Base-by-base conservation (phyloP, 208 protist species). In the Trypanosomatidae sp. region DNA sequence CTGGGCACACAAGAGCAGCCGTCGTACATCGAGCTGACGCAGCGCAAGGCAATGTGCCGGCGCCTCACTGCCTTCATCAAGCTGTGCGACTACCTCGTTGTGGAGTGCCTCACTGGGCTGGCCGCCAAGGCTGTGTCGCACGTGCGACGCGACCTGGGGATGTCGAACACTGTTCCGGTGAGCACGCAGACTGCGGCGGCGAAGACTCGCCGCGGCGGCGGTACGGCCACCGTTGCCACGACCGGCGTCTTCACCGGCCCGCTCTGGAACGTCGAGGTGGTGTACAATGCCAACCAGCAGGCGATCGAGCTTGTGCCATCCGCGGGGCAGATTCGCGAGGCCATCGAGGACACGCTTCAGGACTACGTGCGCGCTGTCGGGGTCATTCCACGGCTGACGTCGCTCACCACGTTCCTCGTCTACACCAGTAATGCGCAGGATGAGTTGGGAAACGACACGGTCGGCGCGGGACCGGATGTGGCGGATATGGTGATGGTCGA, bases 21-120 rank as follows among this genome's bases (percentile, higher is more conserved):
- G 13, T 96, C 92, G 12, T 98, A 98, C 77, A 97, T 97, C 83
- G 95, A 98, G 75, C 82, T 95, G 74, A 95, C 93, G 25, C 91
- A 98, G 81, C 93, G 92, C 52, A 94, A 95, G 78, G 88, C 91
- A 1, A 92, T 91, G 33, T 98, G 96, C 83, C 83, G 89, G 46
- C 93, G 94, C 7, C 89, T 99, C 41, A 96, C 94, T 6, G 87
- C 91, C 69, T 99, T 98, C 79, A 98, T 99, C 67, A 85, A 89
- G 55, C 85, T 99, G 47, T 96, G 91, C 70, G 98, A 99, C 82
- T 98, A 98, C 84, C 86, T 99, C 47, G 85, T 99, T 66, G 91
- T 98, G 59, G 86, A 95, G 77, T 94, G 92, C 69, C 69, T 99
- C 22, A 97, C 94, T 3, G 69, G 74, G 28, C 86, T 99, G 28